Evolutionary conservation across 345 rosid genomes (phyloP).

Genomic region (Firmiana major): DNA sequence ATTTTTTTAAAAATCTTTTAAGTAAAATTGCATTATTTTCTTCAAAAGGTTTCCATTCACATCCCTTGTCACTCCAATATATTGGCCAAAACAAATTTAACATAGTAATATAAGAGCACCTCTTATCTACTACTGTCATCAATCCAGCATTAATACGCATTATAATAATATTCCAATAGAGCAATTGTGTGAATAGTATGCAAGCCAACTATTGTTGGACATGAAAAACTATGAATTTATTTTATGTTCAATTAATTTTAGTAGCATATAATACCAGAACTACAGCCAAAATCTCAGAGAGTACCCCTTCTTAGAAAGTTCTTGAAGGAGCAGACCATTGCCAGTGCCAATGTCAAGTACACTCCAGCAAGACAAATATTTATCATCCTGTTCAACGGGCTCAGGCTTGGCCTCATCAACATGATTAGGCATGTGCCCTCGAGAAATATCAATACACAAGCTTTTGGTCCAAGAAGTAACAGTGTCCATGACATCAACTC

Average conservation of each 20-base stretch:
- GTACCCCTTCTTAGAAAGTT: constrained; percentile 93
- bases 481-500: constrained; percentile 85
- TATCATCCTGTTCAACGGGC: constrained; percentile 45
- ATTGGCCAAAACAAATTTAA: background rate
- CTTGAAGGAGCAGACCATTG: constrained; percentile 94
- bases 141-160: background rate
- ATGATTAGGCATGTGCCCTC: constrained; percentile 40
- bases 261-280: constrained; percentile 28
- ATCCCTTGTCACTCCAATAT: background rate
- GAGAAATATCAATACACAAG: constrained; percentile 64
- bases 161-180: background rate
- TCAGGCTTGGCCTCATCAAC: constrained; percentile 39
- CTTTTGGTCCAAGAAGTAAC: constrained; percentile 88
- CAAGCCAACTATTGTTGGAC: background rate
- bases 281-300: constrained; percentile 34
- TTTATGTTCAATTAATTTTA: background rate
- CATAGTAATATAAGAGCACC: background rate
- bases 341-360: constrained; percentile 98
- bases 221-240: background rate
- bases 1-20: background rate
- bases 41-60: background rate
- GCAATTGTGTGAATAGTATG: background rate
- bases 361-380: constrained; percentile 73
- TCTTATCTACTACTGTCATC: background rate
- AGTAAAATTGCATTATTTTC: background rate